Evolutionary conservation across 495 filamentous ascomycete genomes (phyloP), one percentile per base, ranked within the genome.

Genomic region (Penicillium verhagenii): DNA sequence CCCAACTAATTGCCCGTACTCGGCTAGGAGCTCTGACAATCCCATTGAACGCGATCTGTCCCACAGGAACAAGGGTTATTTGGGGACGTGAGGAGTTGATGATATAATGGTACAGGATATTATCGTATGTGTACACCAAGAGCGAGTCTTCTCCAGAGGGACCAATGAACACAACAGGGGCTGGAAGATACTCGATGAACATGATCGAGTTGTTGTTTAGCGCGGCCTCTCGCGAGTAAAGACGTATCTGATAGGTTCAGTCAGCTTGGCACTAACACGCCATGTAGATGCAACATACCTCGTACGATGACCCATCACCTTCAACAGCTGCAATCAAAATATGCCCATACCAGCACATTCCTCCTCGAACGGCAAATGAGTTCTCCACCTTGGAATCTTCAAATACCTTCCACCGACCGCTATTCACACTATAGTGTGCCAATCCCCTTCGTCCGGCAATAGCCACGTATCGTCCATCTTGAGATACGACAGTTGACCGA

Each of bases 301-400:
- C 89, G 64, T 92, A 91, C 18, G 85, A 84, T 18, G 85, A 84
- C 54, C 85, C 84, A 58, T 90, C 87, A 43, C 85, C 83, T 67
- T 97, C 95, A 26, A 96, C 86, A n/a, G 93, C 91, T 38, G 91
- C 91, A 53, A 99, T 89, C 16, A 99, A 73, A 20, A 97, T 89
- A 69, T 99, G 95, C 51, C 95, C 92, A 63, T 92, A 90, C 95
- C 95, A 99, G 62, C 92, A 96, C 91, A 99, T 96, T 0, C 95
- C 95, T 20, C 95, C 95, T 56, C 92, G 78, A 20, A 99, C 90
- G 21, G 89, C 81, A 64, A 99, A 97, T 33, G 90, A 88, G 57
- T 94, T 91, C 64, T 97, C 93, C 60, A 86, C 80, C 39, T 77
- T 83, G 21, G 86, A 79, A 60, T 94, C 89, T 49, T 86, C 83